These are phyloP conservation scores for Ganoderma lingzhi DNA, from an alignment of 1,284 basidiomycete species.

Conservation along the genomic window DNA sequence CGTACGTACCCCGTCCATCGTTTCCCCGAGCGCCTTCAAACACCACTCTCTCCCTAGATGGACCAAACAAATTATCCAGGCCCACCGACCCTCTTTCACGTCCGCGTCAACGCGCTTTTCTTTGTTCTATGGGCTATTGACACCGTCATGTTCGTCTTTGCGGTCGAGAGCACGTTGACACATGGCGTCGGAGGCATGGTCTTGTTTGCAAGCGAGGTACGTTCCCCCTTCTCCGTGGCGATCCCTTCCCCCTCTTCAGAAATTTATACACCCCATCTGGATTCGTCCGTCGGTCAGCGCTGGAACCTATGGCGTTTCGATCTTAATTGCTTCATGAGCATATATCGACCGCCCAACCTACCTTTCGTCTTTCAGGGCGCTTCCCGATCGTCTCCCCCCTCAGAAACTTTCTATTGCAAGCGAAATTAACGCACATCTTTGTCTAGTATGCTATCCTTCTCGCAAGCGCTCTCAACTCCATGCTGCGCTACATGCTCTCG, in stretches of 20 bases:
- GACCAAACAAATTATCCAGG: conserved; percentile 93
- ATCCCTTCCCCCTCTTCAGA: background rate
- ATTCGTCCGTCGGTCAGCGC: background rate
- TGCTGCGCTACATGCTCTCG: conserved; percentile 88
- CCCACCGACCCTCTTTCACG: conserved; percentile 83
- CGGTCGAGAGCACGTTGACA: conserved; percentile 80
- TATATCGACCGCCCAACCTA: background rate
- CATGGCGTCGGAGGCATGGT: conserved; percentile 91
- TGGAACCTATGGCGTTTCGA: background rate
- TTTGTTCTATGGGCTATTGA: conserved; percentile 76
- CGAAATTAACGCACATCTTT: background rate
- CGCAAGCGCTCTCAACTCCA: conserved; percentile 81
- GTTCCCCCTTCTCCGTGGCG: conserved; percentile 35
- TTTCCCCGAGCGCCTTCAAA: background rate
- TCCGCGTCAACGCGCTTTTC: conserved; percentile 82
- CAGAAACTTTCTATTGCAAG: background rate
- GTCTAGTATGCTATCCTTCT: conserved; percentile 89
- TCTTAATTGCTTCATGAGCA: background rate
- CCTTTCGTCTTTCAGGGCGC: background rate
- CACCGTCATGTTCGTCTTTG: conserved; percentile 76
- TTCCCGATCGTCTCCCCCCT: background rate
- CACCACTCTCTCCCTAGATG: conserved; percentile 67
- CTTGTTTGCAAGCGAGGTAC: conserved; percentile 93
- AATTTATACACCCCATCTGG: background rate
- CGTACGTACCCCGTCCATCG: conserved; percentile 57